Evolutionary conservation across 148 eudicot genomes (phyloP).

Genomic region (Tetragonia tetragonoides): DNA sequence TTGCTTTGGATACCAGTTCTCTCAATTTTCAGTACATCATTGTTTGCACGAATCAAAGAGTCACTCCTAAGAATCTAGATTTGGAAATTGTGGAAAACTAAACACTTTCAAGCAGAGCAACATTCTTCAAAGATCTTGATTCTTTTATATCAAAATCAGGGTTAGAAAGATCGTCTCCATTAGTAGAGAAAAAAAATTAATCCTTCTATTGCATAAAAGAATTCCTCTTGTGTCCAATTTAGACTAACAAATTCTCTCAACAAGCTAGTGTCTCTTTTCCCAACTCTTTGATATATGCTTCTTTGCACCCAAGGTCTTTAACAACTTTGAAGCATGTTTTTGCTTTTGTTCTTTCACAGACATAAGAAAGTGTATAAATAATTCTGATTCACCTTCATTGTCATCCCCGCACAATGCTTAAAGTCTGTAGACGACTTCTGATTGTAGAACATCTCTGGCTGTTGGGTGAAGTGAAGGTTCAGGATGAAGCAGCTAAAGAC

Average conservation of each 20-base stretch:
- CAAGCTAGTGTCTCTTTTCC: slow-evolving; percentile 42
- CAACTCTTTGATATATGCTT: slow-evolving; percentile 77
- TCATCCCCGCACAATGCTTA: slow-evolving; percentile 51
- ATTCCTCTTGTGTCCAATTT: slow-evolving; percentile 26
- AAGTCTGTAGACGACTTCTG: slow-evolving; percentile 58
- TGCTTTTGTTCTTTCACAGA: slow-evolving; percentile 61
- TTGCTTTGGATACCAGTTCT: slow-evolving; percentile 24
- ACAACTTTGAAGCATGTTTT: slow-evolving; percentile 52
- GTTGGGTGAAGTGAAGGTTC: slow-evolving; percentile 78
- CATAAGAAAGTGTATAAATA: slow-evolving; percentile 59
- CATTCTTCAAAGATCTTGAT: slow-evolving; percentile 49
- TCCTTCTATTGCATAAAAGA: slow-evolving; percentile 28
- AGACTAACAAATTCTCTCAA: slow-evolving; percentile 29
- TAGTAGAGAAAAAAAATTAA: slow-evolving; percentile 7
- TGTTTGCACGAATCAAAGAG: slow-evolving; percentile 34
- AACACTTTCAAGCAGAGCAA: slow-evolving; percentile 67
- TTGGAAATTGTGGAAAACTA: slow-evolving; percentile 68
- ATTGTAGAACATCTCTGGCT: slow-evolving; percentile 72
- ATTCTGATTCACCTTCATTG: slow-evolving; percentile 65
- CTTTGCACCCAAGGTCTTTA: slow-evolving; percentile 59
- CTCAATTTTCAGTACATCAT: slow-evolving; percentile 46
- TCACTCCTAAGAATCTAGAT: slow-evolving; percentile 31
- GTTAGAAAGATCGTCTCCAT: slow-evolving; percentile 23
- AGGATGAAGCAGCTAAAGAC: slow-evolving; percentile 96
- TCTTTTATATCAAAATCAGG: slow-evolving; percentile 26